phyloP scores from a whole-genome alignment of 495 filamentous ascomycete species.

The Penicillium soppii region DNA sequence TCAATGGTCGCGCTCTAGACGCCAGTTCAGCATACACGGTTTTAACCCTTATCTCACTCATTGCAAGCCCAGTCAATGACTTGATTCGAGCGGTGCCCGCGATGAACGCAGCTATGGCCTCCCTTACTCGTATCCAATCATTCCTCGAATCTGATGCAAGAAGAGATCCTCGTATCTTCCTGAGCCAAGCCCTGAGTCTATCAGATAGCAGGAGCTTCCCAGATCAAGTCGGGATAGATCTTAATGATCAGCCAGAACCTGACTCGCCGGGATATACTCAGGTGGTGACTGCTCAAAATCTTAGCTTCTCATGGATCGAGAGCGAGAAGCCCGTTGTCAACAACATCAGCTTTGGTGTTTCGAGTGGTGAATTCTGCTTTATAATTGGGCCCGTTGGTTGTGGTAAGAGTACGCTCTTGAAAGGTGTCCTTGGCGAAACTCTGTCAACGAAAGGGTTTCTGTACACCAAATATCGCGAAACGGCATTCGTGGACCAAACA shows the following conservation, averaged over 20 bases:
- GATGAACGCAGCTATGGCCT: slow-evolving; percentile 11
- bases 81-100: slow-evolving; percentile 10
- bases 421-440: slow-evolving; percentile 50
- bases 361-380: background rate
- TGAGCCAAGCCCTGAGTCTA: too few relatives aligned
- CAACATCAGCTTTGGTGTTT: background rate
- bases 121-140: slow-evolving; percentile 11
- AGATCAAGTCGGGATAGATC: too few relatives aligned
- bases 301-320: too few relatives aligned
- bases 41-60: slow-evolving; percentile 3
- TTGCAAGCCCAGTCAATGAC: slow-evolving; percentile 8
- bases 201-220: too few relatives aligned
- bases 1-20: background rate
- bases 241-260: too few relatives aligned
- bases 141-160: slow-evolving; percentile 13
- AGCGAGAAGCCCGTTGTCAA: too few relatives aligned
- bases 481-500: slow-evolving; percentile 39
- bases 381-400: slow-evolving; percentile 36
- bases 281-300: too few relatives aligned
- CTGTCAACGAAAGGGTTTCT: slow-evolving; percentile 16
- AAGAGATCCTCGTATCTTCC: too few relatives aligned
- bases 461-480: slow-evolving; percentile 11
- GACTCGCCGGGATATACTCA: too few relatives aligned
- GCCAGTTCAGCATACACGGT: slow-evolving; percentile 4
- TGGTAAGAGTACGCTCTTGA: slow-evolving; percentile 52